phyloP scores from a whole-genome alignment of 1,284 basidiomycete species.

The Rhodofomes roseus region DNA sequence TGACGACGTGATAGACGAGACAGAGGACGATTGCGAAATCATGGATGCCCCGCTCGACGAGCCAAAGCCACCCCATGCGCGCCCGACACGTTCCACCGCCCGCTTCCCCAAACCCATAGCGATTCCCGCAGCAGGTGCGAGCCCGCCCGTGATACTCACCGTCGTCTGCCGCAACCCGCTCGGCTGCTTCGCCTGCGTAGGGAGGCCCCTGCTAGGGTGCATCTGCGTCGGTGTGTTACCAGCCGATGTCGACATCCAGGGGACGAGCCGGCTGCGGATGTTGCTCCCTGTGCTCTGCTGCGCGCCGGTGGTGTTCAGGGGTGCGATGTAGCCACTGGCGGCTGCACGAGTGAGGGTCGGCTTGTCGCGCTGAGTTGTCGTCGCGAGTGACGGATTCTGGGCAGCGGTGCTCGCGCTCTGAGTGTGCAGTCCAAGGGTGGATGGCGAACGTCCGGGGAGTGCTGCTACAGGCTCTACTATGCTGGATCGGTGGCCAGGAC shows the following conservation, averaged over 20 bases:
- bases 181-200: not conserved
- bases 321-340: slow-evolving; percentile 40
- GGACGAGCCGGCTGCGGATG: slow-evolving; percentile 47
- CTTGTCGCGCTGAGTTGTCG: slow-evolving; percentile 24
- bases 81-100: slow-evolving; percentile 64
- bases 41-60: slow-evolving; percentile 27
- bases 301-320: slow-evolving; percentile 29
- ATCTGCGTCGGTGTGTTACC: slow-evolving; percentile 19
- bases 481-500: slow-evolving; percentile 17
- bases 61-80: slow-evolving; percentile 28
- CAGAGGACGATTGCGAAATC: slow-evolving; percentile 8
- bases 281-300: slow-evolving; percentile 36
- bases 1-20: slow-evolving; percentile 5
- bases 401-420: slow-evolving; percentile 14
- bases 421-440: slow-evolving; percentile 5
- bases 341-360: slow-evolving; percentile 38
- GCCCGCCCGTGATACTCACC: slow-evolving; percentile 63
- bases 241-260: slow-evolving; percentile 39
- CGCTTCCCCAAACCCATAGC: slow-evolving; percentile 53
- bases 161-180: slow-evolving; percentile 45
- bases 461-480: slow-evolving; percentile 5
- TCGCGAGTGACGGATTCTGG: slow-evolving; percentile 5
- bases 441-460: not conserved
- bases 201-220: slow-evolving; percentile 18
- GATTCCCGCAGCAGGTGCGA: slow-evolving; percentile 67